Conservation (phyloP, 495 filamentous ascomycete species). For the Rusavskia elegans region DNA sequence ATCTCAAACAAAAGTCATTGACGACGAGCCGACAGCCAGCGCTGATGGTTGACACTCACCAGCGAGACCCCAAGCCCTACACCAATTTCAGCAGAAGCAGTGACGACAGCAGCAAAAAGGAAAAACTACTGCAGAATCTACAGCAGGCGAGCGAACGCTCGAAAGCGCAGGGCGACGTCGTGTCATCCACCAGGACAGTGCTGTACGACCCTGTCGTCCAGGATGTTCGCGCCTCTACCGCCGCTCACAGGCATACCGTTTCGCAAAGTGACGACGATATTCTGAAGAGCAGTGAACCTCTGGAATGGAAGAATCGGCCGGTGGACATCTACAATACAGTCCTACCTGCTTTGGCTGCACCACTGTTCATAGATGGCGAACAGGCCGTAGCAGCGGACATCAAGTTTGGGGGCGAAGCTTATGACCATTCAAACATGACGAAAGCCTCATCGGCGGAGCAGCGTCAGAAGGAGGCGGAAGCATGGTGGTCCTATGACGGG, state of each 20-base stretch:
- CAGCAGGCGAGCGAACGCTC: background rate
- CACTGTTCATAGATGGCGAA: background rate
- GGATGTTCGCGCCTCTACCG: background rate
- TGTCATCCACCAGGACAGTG: slow-evolving; percentile 1
- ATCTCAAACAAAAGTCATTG: background rate
- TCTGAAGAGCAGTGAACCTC: slow-evolving; percentile 1
- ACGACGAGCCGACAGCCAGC: background rate
- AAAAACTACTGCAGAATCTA: background rate
- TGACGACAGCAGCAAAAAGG: slow-evolving; percentile 1
- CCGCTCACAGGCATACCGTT: background rate
- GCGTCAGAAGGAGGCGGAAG: background rate
- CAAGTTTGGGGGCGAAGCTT: background rate
- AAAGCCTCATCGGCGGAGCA: background rate
- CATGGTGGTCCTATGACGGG: slow-evolving; percentile 1
- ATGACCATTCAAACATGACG: no score
- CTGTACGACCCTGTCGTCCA: slow-evolving; percentile 3
- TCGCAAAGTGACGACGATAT: background rate
- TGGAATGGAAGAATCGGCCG: slow-evolving; percentile 4
- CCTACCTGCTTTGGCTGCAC: background rate
- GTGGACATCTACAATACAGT: slow-evolving; percentile 3
- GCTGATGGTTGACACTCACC: background rate
- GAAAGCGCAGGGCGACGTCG: background rate
- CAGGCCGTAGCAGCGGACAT: background rate
- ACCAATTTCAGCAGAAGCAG: background rate
- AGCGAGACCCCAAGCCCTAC: background rate